These are phyloP conservation scores for Austroboletus novae-zelandiae DNA, from an alignment of 1,284 basidiomycete genomes.

Conservation along the genomic window DNA sequence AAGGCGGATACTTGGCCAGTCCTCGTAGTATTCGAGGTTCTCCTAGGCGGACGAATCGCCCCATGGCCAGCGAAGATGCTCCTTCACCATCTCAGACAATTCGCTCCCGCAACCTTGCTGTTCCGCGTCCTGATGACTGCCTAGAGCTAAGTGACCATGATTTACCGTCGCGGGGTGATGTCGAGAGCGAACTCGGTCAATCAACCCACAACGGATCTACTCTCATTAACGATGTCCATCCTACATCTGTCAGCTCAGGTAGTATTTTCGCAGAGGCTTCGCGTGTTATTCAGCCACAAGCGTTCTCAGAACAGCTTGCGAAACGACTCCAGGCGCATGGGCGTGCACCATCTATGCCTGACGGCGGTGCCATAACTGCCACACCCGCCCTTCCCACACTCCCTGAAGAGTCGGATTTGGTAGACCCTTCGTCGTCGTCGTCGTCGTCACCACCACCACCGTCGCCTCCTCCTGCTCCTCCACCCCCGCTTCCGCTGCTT, in stretches of 20 bases:
- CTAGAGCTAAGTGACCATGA: conserved; percentile 41
- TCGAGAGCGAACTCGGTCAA: conserved; percentile 53
- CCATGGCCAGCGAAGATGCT: conserved; percentile 35
- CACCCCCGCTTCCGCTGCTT: conserved; percentile 36
- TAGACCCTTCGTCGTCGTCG: conserved; percentile 20
- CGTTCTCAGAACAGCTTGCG: conserved; percentile 59
- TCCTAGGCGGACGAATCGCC: conserved; percentile 50
- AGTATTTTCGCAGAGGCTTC: conserved; percentile 35
- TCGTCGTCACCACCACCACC: conserved; percentile 37
- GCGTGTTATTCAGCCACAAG: conserved; percentile 38
- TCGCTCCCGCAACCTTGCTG: conserved; percentile 42
- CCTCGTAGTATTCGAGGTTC: conserved; percentile 67
- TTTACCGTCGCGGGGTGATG: conserved; percentile 41
- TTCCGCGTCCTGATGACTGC: conserved; percentile 43
- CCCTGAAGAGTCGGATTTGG: conserved; percentile 34
- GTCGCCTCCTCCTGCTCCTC: conserved; percentile 24
- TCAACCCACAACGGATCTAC: conserved; percentile 47
- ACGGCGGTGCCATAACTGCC: conserved; percentile 11
- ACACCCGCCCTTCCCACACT: conserved; percentile 33
- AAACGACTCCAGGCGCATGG: conserved; percentile 41
- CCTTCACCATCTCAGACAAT: conserved; percentile 34
- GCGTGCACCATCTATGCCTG: conserved; percentile 28
- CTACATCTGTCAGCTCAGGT: conserved; percentile 57
- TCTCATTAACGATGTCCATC: conserved; percentile 47
- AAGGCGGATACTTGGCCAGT: conserved; percentile 55